phyloP scores from a whole-genome alignment of 2,329 filamentous ascomycete species.

The Arthrinium phaeospermum region DNA sequence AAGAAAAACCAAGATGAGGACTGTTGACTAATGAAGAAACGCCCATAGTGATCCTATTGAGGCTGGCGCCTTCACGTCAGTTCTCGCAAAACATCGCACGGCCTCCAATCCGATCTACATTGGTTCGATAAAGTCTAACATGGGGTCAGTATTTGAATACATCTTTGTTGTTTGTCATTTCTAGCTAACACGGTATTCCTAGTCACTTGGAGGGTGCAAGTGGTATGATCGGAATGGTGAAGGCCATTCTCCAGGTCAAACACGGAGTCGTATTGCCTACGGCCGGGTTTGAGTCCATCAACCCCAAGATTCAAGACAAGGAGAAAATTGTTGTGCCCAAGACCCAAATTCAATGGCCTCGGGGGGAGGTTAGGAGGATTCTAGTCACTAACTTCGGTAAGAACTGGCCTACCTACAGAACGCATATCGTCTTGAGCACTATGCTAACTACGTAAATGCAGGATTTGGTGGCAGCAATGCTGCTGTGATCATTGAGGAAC shows the following conservation, averaged over 20 bases:
- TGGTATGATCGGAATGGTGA: conserved; percentile 41
- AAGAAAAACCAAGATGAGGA: conserved; percentile 27
- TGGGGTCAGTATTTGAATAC: background rate
- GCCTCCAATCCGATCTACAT: conserved; percentile 33
- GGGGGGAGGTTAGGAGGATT: conserved; percentile 26
- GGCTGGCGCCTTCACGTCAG: conserved; percentile 31
- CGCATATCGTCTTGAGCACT: background rate
- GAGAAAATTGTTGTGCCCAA: conserved; percentile 23
- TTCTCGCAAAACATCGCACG: conserved; percentile 30
- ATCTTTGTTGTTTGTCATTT: background rate
- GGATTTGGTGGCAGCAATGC: conserved; percentile 34
- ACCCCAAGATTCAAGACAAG: conserved; percentile 30
- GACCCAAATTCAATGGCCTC: conserved; percentile 30
- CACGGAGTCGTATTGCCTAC: conserved; percentile 49
- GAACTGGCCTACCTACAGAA: background rate
- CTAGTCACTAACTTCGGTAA: conserved; percentile 35
- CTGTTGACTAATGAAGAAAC: conserved; percentile 11
- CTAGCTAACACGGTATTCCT: background rate
- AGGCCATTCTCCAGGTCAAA: conserved; percentile 44
- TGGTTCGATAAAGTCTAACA: conserved; percentile 33
- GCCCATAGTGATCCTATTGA: conserved; percentile 28
- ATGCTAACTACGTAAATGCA: conserved; percentile 3
- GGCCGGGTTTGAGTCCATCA: conserved; percentile 45
- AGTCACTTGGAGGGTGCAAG: conserved; percentile 41
- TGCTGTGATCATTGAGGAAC: conserved; percentile 28